Evolutionary conservation across 2,329 filamentous ascomycete genomes (phyloP), one percentile per base, ranked within the genome.

Genomic region (Pseudocercospora eumusae): DNA sequence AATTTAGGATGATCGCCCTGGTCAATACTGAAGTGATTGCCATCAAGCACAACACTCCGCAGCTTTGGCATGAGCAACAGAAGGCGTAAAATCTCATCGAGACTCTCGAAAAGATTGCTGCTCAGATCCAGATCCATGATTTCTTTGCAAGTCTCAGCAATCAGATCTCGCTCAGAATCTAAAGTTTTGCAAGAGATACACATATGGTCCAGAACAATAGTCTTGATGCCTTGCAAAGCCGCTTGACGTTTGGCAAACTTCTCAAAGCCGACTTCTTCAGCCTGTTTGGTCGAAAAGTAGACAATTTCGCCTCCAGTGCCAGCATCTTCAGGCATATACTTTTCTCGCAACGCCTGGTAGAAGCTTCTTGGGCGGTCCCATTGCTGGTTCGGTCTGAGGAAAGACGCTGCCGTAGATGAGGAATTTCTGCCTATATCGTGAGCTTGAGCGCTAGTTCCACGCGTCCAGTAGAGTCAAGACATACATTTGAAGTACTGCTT

Each of bases 231-330:
- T 59, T 88, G 81, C 31, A 98, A 81, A 72, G 89, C 82, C 68
- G 92, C 89, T 71, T 96, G 87, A 76, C 93, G 86, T 67, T 84
- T 84, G 47, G 89, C 86, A 68, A 97, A 91, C 81, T 97, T 97
- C 69, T 96, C 92, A 69, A 98, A 98, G 28, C 95, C 95, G 33
- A 98, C 86, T 78, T 98, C 93, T 78, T 98, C 90, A 4, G 91
- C 93, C 18, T 93, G 84, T 77, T 98, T 98, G 40, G 84, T 82
- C 77, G 90, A 78, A 81, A 96, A 82, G 82, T 88, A 78, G 65
- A 96, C 89, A 54, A 85, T 81, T 55, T 82, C 81, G 7, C 71
- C 66, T 15, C 71, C 70, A 63, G 69, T 50, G 67, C 70, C 57
- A 23, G 66, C 62, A 59, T 77, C 74, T 58, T 79, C 71, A 42